Evolutionary conservation across 768 basidiomycete species (phyloP).

Genomic region (Trametes villosa): DNA sequence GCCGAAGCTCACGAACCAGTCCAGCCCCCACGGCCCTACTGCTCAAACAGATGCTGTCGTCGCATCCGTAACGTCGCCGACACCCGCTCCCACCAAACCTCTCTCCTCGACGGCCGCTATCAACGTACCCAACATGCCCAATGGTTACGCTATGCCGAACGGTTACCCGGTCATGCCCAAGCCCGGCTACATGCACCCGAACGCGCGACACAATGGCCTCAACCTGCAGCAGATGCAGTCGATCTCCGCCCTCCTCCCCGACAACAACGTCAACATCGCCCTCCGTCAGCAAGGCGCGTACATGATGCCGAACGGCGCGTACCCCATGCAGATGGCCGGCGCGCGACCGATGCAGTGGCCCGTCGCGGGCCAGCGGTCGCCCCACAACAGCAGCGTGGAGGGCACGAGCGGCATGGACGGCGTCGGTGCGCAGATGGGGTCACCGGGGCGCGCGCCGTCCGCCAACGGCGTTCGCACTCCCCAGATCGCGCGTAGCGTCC

Average conservation of each 20-base stretch:
- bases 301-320: constrained; percentile 41
- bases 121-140: constrained; percentile 43
- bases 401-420: constrained; percentile 35
- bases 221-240: constrained; percentile 61
- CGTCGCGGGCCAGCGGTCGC: constrained; percentile 26
- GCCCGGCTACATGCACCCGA: constrained; percentile 38
- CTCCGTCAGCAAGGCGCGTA: constrained; percentile 42
- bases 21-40: constrained; percentile 14
- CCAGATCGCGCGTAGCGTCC: constrained; percentile 21
- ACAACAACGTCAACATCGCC: constrained; percentile 28
- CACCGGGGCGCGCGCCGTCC: constrained; percentile 55
- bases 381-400: constrained; percentile 32
- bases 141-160: constrained; percentile 43
- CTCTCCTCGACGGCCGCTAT: constrained; percentile 46
- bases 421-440: constrained; percentile 41
- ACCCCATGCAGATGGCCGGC: constrained; percentile 45
- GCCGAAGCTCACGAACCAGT: constrained; percentile 17
- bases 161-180: constrained; percentile 49
- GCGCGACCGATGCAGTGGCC: constrained; percentile 47
- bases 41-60: constrained; percentile 30
- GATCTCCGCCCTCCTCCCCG: constrained; percentile 38
- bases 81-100: constrained; percentile 53
- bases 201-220: constrained; percentile 45
- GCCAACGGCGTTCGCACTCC: constrained; percentile 57
- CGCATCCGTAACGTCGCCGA: constrained; percentile 26